These are phyloP conservation scores for Theileria orientalis DNA, from an alignment of 169 alveolate genomes.

Conservation along the genomic window DNA sequence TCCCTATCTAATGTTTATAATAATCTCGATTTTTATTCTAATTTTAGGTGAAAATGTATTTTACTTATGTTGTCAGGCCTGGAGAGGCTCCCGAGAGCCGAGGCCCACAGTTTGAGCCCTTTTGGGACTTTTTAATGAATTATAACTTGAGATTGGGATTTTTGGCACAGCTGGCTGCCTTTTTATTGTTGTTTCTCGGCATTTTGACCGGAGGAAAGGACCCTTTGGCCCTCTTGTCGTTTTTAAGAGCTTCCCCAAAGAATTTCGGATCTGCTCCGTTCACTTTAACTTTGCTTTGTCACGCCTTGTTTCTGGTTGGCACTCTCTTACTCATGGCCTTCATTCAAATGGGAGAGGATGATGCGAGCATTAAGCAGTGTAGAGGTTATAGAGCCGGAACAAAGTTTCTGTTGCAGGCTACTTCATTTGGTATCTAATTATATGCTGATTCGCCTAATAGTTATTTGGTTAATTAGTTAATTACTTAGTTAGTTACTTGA, in stretches of 20 bases:
- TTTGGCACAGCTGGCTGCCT: conserved; percentile 73
- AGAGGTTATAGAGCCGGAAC: conserved; percentile 87
- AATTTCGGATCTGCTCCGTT: conserved; percentile 82
- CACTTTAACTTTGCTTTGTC: conserved; percentile 77
- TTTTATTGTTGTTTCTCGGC: conserved; percentile 66
- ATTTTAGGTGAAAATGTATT: conserved; percentile 88
- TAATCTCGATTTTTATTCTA: no score
- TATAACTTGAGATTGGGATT: conserved; percentile 85
- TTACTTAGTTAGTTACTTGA: no score
- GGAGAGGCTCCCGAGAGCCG: conserved; percentile 94
- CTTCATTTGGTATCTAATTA: conserved; percentile 74
- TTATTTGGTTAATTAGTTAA: no score
- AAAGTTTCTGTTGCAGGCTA: conserved; percentile 81
- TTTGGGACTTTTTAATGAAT: conserved; percentile 84
- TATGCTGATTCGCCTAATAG: no score
- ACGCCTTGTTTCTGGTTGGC: conserved; percentile 80
- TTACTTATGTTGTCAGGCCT: conserved; percentile 91
- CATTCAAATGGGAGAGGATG: conserved; percentile 84
- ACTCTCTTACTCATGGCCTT: conserved; percentile 80
- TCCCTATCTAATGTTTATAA: neutral
- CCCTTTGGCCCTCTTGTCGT: conserved; percentile 78
- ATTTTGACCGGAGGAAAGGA: conserved; percentile 77
- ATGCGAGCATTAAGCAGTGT: conserved; percentile 84
- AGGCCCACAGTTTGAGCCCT: conserved; percentile 89
- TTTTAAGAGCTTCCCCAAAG: conserved; percentile 81